Evolutionary conservation across 805 yeast species (phyloP), one percentile per base, ranked within the genome.

Genomic region (Starmera quercuum): DNA sequence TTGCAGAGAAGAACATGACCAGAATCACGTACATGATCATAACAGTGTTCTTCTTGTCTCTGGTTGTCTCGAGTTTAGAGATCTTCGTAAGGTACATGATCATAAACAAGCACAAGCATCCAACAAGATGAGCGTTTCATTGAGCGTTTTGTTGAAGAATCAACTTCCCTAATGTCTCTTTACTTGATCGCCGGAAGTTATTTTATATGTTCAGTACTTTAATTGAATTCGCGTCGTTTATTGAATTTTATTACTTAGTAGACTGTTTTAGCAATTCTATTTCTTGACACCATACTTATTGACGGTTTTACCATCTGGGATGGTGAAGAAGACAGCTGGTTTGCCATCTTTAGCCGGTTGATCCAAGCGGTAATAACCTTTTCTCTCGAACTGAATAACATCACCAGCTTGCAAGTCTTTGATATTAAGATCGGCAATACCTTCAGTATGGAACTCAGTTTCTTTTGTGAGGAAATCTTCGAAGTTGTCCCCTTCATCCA

Each of bases 371-470:
- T 65, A 90, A 71, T 86, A 90, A 50, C 97, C 97, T 68, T 90
- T 90, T 71, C 97, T 83, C 66, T 90, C 97, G 47, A 90, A 87
- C 66, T 90, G 97, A 47, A 90, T 77, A 38, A 88, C 68, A 46
- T 85, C 95, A 45, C 95, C 95, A 46, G 67, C 81, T 66, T 83
- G 78, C 73, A 90, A 71, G 33, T 70, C 63, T 52, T 72, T 72
- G 42, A 88, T 74, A 54, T 87, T 88, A 41, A 75, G 56, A 58
- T 90, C 97, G 45, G 85, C 97, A 46, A 73, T 49, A 20, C 90
- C 96, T 28, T 66, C 55, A 30, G 85, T 65, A 51, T 72, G 82
- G 75, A 90, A 87, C 59, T 83, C 90, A 27, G 97, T 86, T 47
- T 78, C 66, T 40, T 84, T 84, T 27, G 96, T 90, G 41, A 90